Base-by-base conservation (phyloP, 2,329 filamentous ascomycete genomes). In the Drechslerella dactyloides region DNA sequence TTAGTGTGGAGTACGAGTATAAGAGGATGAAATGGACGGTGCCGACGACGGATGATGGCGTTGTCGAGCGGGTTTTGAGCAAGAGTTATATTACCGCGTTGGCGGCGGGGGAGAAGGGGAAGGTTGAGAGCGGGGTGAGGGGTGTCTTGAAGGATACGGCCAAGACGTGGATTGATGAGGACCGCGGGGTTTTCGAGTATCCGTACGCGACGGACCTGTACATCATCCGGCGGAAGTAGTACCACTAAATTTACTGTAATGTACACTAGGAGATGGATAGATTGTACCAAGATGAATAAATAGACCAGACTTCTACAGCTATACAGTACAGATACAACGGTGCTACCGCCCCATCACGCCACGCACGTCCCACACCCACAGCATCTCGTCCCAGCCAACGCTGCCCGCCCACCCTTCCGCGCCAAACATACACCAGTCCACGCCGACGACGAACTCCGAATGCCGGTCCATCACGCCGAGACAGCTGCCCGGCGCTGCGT, bases 401-500 rank as follows among this genome's bases (percentile, higher is more conserved):
- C 90, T 96, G 1, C 94, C 93, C 75, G 93, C 93, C 94, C 94
- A 99, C 3, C 94, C 94, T 74, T 96, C 93, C 23, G 87, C 89
- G 2, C 94, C 94, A 80, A 99, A 99, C 50, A 99, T 80, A 81
- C 94, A 99, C 94, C 96, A 99, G 79, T 99, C 94, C 0, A 97
- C 90, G 6, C 94, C 94, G 2, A 92, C 96, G 8, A 90, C 92
- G 77, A 99, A 99, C 81, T 99, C 94, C 0, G 93, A 97, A 79
- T 99, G 94, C 17, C 87, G 82, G 65, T 90, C 92, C 93, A 99
- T 97, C 42, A 91, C 81, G 2, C 92, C 93, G 76, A 96, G 81
- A 80, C 96, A 88, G 23, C 84, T 82, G 0, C 90, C 91, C 44
- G 87, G 81, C 17, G 8, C 52, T 24, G 68, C 53, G 8, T 59